Base-by-base conservation (phyloP, 805 yeast species). In the Zygosaccharomyces kombuchaensis region DNA sequence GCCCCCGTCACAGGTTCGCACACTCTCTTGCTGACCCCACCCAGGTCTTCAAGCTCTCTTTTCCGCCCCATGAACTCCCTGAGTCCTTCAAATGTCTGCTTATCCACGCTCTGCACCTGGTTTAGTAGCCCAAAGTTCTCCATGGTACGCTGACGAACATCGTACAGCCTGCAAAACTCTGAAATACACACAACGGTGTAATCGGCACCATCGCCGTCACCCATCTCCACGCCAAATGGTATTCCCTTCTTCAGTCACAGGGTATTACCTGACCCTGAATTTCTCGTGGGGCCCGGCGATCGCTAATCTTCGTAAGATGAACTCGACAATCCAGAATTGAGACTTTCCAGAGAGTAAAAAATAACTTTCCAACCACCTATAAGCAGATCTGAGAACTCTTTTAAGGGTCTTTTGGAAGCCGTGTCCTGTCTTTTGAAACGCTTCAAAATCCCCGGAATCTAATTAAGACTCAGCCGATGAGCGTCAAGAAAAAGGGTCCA, bases 41-140 rank as follows among this genome's bases (percentile, higher is more conserved):
- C 36, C n/a, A 23, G 26, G 7, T 14, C 25, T 8, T 40, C 39
- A n/a, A 16, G 21, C 25, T 17, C 21, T 4, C 26, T 36, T 17
- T 34, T 42, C 26, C 30, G 14, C n/a, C 40, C 9, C 14, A 45
- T 14, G 6, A 13, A 25, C n/a, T 35, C 14, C n/a, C 26, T 45
- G 10, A 35, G 21, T 22, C 26, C 19, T 34, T 39, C 39, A 30
- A 48, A 52, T 26, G 47, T 50, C 12, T 40, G 35, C 13, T 41
- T 30, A 2, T 31, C 36, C 4, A 56, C 45, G 7, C 36, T 13
- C 3, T 27, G 19, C 9, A 53, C 51, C 5, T 31, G 32, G 39
- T 52, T 54, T 2, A 36, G 23, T 30, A 55, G 13, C 1, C 54
- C 54, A 26, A 45, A 27, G 13, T 34, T 16, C 31, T n/a, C 26